Conservation (phyloP, 169 alveolate genomes). For the Plasmodium fragile region DNA sequence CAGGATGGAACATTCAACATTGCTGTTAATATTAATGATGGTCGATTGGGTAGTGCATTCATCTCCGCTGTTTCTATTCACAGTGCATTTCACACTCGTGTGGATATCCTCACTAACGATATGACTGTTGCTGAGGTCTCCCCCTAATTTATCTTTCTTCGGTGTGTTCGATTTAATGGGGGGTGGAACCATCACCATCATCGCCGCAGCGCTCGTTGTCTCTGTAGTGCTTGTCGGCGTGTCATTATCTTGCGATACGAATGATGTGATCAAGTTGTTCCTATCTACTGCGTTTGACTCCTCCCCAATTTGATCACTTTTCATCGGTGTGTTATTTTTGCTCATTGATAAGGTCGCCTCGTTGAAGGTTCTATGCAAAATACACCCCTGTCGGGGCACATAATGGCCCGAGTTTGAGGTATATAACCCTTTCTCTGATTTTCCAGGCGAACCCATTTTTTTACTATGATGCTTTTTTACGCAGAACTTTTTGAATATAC, state of each 20-base stretch:
- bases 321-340: not conserved
- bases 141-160: not conserved
- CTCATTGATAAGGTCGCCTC: not conserved
- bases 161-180: not conserved
- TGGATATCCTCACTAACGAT: not conserved
- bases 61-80: not conserved
- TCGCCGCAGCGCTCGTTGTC: not conserved
- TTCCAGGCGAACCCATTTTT: not conserved
- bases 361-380: not conserved
- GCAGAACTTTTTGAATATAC: not conserved
- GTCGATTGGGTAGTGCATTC: not conserved
- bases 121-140: not conserved
- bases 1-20: not conserved
- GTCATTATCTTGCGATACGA: not conserved
- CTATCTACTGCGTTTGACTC: not conserved
- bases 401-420: conserved; percentile 1
- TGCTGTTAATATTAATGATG: not conserved
- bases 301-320: not conserved
- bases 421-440: not conserved
- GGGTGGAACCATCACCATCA: not conserved
- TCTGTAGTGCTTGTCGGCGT: not conserved
- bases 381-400: not conserved
- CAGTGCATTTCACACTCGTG: not conserved
- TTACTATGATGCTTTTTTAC: not conserved
- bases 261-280: not conserved